Percentiles rank a stretch among this genome's conserved stretches.
phyloP scores from a whole-genome alignment of 495 filamentous ascomycete genomes.

The Aspergillus sclerotioniger region DNA sequence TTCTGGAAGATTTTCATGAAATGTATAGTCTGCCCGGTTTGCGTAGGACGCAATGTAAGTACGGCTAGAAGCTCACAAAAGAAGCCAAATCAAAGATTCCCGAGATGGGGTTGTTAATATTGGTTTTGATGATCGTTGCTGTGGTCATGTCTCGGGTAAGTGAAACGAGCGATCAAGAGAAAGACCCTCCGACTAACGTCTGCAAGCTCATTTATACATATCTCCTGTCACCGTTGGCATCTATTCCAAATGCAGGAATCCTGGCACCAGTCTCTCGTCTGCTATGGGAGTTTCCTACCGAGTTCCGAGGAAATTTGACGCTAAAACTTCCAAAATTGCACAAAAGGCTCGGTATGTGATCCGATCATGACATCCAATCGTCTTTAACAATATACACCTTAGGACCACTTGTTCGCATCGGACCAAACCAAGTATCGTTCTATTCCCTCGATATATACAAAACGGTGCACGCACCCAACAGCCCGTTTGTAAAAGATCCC shows the following conservation, averaged over 20 bases:
- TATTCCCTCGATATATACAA: conserved; percentile 1
- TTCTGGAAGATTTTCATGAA: no score
- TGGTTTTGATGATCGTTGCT: not conserved
- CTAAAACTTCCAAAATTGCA: not conserved
- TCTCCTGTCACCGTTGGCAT: not conserved
- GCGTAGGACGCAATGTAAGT: no score
- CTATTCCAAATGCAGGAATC: not conserved
- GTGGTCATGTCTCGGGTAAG: not conserved
- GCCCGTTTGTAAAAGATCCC: not conserved
- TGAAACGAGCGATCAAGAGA: not conserved
- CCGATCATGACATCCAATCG: not conserved
- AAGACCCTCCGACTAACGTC: not conserved
- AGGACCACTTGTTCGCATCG: conserved; percentile 1
- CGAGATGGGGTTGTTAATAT: no score
- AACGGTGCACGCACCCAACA: not conserved
- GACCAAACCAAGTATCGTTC: not conserved
- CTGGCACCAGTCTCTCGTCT: not conserved
- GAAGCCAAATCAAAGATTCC: no score
- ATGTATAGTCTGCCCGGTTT: no score
- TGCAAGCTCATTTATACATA: not conserved
- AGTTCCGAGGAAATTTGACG: not conserved
- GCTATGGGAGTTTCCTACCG: not conserved
- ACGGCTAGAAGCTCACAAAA: no score
- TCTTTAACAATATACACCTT: not conserved
- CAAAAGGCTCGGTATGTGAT: not conserved